These are phyloP conservation scores for Pilatotrama ljubarskyi DNA, from an alignment of 768 basidiomycete genomes.

Conservation along the genomic window DNA sequence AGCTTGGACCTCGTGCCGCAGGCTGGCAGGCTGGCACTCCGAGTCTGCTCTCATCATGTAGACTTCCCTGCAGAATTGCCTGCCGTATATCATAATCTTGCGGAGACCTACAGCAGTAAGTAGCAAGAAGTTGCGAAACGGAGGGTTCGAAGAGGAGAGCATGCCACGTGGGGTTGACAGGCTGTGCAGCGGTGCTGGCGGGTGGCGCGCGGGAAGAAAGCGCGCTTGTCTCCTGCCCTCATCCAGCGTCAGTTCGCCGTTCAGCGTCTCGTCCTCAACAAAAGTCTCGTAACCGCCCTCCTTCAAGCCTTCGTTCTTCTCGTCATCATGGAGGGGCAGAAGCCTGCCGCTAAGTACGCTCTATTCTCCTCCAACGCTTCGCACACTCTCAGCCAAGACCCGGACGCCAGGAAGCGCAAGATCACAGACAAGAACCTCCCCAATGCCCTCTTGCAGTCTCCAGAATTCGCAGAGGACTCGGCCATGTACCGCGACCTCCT, in stretches of 20 bases:
- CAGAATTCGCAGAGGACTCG: conserved; percentile 79
- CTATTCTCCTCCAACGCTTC: conserved; percentile 13
- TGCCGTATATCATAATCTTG: no score
- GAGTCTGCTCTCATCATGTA: no score
- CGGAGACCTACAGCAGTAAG: no score
- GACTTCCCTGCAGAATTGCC: no score
- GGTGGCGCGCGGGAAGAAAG: neutral
- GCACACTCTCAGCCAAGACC: conserved; percentile 9
- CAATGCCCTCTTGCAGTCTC: conserved; percentile 69
- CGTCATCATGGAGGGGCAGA: conserved; percentile 23
- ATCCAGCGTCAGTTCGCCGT: conserved; percentile 12
- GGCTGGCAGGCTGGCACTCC: no score
- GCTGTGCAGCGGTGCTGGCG: neutral
- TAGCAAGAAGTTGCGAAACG: neutral
- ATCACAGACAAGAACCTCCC: conserved; percentile 80
- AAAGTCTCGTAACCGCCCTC: conserved; percentile 12
- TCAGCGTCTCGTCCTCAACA: conserved; percentile 5
- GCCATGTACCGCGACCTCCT: conserved; percentile 83
- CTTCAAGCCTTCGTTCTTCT: conserved; percentile 2
- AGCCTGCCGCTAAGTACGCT: conserved; percentile 27
- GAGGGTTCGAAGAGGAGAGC: neutral
- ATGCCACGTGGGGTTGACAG: neutral
- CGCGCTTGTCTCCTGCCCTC: conserved; percentile 7
- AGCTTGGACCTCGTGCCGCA: no score
- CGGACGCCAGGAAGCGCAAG: conserved; percentile 62